A percentile compares a stretch with the other conserved stretches of the same genome.
These are phyloP conservation scores for Pseudoperonospora humuli DNA, from an alignment of 352 stramenopile species.

Conservation along the genomic window DNA sequence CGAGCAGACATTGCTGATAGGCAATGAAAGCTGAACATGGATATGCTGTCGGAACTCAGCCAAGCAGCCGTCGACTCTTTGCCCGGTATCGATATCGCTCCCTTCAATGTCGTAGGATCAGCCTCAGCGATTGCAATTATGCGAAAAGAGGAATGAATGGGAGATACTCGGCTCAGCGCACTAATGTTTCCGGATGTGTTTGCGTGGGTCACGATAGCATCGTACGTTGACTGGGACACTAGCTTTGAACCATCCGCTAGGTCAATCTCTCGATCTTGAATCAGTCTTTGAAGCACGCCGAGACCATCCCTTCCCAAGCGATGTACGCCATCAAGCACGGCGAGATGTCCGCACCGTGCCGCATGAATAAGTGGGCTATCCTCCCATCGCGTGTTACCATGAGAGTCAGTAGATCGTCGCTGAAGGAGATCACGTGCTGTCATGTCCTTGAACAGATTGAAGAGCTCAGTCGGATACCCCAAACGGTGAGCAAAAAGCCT, in stretches of 20 bases:
- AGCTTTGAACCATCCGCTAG: slow-evolving; percentile 87
- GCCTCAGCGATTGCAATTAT: slow-evolving; percentile 81
- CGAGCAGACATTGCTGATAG: slow-evolving; percentile 29
- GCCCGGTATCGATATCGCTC: slow-evolving; percentile 17
- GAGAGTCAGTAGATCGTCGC: slow-evolving; percentile 75
- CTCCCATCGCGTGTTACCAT: slow-evolving; percentile 89
- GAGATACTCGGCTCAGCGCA: slow-evolving; percentile 26
- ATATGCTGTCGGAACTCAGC: slow-evolving; percentile 70
- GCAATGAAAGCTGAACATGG: slow-evolving; percentile 72
- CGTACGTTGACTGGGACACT: slow-evolving; percentile 46
- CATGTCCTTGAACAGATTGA: slow-evolving; percentile 92
- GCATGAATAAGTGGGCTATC: slow-evolving; percentile 88
- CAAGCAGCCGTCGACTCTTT: slow-evolving; percentile 48
- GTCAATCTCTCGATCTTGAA: slow-evolving; percentile 86
- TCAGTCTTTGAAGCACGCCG: slow-evolving; percentile 74
- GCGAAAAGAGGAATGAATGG: slow-evolving; percentile 86
- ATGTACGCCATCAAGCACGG: slow-evolving; percentile 91
- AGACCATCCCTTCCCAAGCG: slow-evolving; percentile 88
- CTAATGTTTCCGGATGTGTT: slow-evolving; percentile 9
- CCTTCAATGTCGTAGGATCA: slow-evolving; percentile 31
- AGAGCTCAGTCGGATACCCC: slow-evolving; percentile 84
- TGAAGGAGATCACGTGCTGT: slow-evolving; percentile 89
- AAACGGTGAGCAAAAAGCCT: slow-evolving; percentile 59
- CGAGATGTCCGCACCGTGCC: slow-evolving; percentile 71
- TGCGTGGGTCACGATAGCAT: slow-evolving; percentile 26